Evolutionary conservation across 129 eudicot genomes (phyloP).

Genomic region (Ambrosia trifida): DNA sequence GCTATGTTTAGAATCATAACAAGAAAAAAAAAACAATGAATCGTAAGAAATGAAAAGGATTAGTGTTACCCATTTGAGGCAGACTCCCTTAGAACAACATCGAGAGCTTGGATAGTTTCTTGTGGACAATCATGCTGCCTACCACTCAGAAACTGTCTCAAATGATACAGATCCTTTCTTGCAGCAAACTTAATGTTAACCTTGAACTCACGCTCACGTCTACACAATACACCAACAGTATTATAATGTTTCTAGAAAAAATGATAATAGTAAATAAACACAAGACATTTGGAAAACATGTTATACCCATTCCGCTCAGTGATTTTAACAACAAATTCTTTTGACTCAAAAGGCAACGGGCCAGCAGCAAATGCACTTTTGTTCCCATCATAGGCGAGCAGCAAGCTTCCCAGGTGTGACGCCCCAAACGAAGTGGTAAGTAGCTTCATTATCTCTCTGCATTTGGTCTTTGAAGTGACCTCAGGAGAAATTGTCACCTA

Average conservation of each 20-base stretch:
- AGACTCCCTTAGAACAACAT: constrained; percentile 60
- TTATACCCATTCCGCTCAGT: constrained; percentile 32
- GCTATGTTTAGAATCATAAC: not conserved
- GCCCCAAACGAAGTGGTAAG: constrained; percentile 30
- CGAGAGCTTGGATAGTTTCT: constrained; percentile 71
- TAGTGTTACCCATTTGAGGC: constrained; percentile 40
- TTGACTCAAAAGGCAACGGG: constrained; percentile 52
- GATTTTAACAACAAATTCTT: constrained; percentile 57
- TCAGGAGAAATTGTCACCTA: constrained; percentile 74
- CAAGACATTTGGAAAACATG: not conserved
- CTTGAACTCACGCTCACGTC: constrained; percentile 52
- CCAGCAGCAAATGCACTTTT: constrained; percentile 70
- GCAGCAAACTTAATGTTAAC: constrained; percentile 64
- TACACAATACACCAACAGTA: constrained; percentile 9
- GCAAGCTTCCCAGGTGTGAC: constrained; percentile 44
- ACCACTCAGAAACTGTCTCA: constrained; percentile 43
- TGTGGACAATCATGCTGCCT: constrained; percentile 59
- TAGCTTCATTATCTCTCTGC: constrained; percentile 40
- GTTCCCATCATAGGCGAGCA: constrained; percentile 71
- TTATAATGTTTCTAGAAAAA: not conserved
- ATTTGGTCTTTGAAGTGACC: constrained; percentile 53
- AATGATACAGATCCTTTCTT: constrained; percentile 45
- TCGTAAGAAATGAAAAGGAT: not conserved
- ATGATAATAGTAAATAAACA: not conserved
- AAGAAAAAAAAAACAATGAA: not conserved